Conservation (phyloP, 129 eudicot species). For the Helichrysum umbraculigerum region DNA sequence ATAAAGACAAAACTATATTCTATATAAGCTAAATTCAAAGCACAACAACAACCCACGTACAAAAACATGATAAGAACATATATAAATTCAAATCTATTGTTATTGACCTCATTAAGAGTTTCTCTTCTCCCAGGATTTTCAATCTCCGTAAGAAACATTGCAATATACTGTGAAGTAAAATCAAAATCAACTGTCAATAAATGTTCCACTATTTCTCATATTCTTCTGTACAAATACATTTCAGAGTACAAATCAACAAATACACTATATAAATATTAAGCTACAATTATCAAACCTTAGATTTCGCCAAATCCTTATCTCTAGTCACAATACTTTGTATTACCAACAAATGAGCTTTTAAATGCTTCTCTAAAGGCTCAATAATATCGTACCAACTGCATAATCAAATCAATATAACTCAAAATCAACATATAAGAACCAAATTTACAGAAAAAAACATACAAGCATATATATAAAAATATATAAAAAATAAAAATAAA, state of each 20-base stretch:
- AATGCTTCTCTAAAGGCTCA: conserved; percentile 52
- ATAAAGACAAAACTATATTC: not conserved
- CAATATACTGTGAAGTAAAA: conserved; percentile 43
- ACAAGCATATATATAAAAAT: not conserved
- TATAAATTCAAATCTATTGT: not conserved
- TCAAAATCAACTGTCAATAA: conserved; percentile 13
- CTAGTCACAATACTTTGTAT: conserved; percentile 40
- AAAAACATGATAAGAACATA: conserved; percentile 5
- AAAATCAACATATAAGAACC: not conserved
- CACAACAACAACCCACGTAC: conserved; percentile 1
- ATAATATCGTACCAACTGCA: conserved; percentile 46
- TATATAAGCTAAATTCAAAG: not conserved
- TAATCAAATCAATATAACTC: no score
- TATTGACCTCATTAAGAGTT: conserved; percentile 45
- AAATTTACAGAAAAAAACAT: not conserved
- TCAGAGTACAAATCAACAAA: no score
- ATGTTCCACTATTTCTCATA: not conserved
- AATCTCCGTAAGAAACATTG: conserved; percentile 36
- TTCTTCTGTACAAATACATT: not conserved
- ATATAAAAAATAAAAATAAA: no score
- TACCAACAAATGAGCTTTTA: conserved; percentile 45
- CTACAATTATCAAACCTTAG: not conserved
- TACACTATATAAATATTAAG: no score
- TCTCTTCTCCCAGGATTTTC: conserved; percentile 36
- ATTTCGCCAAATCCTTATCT: conserved; percentile 51